Conservation (phyloP, 1,284 basidiomycete species). For the Ganoderma meredithae region DNA sequence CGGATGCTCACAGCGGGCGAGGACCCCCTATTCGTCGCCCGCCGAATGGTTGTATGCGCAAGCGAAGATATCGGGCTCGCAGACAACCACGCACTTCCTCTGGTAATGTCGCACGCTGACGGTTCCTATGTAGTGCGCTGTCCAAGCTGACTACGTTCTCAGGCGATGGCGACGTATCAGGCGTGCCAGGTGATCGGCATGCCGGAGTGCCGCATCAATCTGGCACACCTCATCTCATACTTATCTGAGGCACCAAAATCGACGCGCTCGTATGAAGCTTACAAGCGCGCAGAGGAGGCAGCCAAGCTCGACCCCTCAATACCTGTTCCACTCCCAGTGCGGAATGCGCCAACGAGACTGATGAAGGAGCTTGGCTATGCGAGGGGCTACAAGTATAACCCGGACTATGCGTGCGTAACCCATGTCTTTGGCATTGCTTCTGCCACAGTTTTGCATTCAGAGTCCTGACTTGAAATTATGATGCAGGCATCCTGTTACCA, state of each 20-base stretch:
- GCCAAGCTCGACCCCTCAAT: conserved; percentile 60
- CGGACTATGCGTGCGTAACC: conserved; percentile 66
- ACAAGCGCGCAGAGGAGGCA: conserved; percentile 73
- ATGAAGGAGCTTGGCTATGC: conserved; percentile 87
- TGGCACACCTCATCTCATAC: conserved; percentile 85
- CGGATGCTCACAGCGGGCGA: conserved; percentile 87
- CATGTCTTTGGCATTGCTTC: conserved; percentile 6
- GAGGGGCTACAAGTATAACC: conserved; percentile 81
- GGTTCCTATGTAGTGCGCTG: neutral
- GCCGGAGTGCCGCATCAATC: conserved; percentile 82
- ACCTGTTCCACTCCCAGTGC: conserved; percentile 79
- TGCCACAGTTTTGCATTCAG: neutral
- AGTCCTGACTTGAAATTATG: neutral
- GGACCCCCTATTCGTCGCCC: conserved; percentile 86
- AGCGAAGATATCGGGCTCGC: conserved; percentile 90
- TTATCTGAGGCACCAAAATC: conserved; percentile 87
- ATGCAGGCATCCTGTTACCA: conserved; percentile 75
- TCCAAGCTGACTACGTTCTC: conserved; percentile 18
- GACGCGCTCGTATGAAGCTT: conserved; percentile 81
- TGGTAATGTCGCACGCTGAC: conserved; percentile 50
- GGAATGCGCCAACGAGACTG: conserved; percentile 88
- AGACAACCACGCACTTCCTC: conserved; percentile 73
- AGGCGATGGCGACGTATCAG: conserved; percentile 82
- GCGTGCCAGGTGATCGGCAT: conserved; percentile 88
- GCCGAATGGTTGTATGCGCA: conserved; percentile 84